A percentile compares a stretch with the other conserved stretches of the same genome.
Evolutionary conservation across 805 yeast species (phyloP).

Genomic region (Myxozyma vanderwaltii): DNA sequence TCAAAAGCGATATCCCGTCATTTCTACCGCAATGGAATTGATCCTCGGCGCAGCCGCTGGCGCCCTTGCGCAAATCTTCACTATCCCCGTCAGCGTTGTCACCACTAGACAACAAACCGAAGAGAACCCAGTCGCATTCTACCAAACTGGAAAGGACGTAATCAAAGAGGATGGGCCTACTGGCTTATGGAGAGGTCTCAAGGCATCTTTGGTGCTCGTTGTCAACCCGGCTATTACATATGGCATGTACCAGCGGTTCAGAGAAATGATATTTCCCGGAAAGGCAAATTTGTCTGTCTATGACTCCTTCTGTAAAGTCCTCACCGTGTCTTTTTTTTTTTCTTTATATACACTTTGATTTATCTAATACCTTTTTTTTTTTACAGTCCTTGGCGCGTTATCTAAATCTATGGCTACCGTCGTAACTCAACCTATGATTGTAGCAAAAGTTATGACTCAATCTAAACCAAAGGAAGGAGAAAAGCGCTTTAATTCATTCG

Average conservation of each 20-base stretch:
- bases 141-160: constrained; percentile 53
- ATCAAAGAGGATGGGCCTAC: constrained; percentile 62
- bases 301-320: constrained; percentile 27
- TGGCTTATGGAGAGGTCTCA: constrained; percentile 82
- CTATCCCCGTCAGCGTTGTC: constrained; percentile 77
- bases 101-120: constrained; percentile 59
- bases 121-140: constrained; percentile 38
- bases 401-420: constrained; percentile 80
- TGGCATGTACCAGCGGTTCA: constrained; percentile 73
- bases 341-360: constrained; percentile 44
- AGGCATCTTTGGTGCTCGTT: constrained; percentile 76
- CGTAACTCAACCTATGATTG: constrained; percentile 80
- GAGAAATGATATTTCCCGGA: constrained; percentile 37
- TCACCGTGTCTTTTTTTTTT: neutral
- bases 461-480: constrained; percentile 46
- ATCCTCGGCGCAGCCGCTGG: constrained; percentile 79
- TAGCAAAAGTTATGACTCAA: constrained; percentile 81
- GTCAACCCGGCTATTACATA: constrained; percentile 85
- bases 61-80: constrained; percentile 74
- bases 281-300: constrained; percentile 23
- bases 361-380: constrained; percentile 53
- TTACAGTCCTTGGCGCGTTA: constrained; percentile 82
- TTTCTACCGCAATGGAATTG: constrained; percentile 67
- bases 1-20: constrained; percentile 46
- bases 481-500: constrained; percentile 51